A percentile compares a stretch with the other conserved stretches of the same genome.
phyloP scores from a whole-genome alignment of 148 eudicot species.

The Amaranthus hypochondriacus region DNA sequence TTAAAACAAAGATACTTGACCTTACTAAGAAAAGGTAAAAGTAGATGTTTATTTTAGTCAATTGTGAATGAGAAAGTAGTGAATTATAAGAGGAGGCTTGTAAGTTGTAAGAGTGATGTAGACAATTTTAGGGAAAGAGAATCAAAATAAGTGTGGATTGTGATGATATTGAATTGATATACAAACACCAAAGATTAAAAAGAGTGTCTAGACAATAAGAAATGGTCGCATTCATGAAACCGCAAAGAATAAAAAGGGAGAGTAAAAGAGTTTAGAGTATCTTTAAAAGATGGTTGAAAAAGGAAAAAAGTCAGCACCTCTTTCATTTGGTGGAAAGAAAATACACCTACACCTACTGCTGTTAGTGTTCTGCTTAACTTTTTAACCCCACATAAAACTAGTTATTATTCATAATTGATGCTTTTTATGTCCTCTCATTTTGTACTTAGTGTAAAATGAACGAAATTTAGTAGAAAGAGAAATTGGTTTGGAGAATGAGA shows the following conservation, averaged over 20 bases:
- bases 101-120: conserved; percentile 4
- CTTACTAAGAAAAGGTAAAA: background rate
- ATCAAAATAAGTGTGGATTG: conserved; percentile 6
- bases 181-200: conserved; percentile 2
- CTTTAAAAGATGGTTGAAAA: conserved; percentile 27
- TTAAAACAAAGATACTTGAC: background rate
- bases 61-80: background rate
- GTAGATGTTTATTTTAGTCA: background rate
- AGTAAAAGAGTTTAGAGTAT: conserved; percentile 17
- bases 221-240: conserved; percentile 28
- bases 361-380: conserved; percentile 9
- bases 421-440: background rate
- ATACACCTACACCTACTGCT: background rate
- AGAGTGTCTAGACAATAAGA: conserved; percentile 18
- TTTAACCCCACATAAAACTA: conserved; percentile 16
- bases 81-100: background rate
- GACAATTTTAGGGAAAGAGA: background rate
- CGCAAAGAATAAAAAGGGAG: conserved; percentile 12
- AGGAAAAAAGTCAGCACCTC: conserved; percentile 20
- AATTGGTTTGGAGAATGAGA: too few species aligned
- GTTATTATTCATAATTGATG: conserved; percentile 4
- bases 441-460: too few species aligned
- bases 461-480: too few species aligned
- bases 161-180: conserved; percentile 15
- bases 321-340: conserved; percentile 14